Base-by-base conservation (phyloP, 2,329 filamentous ascomycete genomes). In the Eutypella sp. region DNA sequence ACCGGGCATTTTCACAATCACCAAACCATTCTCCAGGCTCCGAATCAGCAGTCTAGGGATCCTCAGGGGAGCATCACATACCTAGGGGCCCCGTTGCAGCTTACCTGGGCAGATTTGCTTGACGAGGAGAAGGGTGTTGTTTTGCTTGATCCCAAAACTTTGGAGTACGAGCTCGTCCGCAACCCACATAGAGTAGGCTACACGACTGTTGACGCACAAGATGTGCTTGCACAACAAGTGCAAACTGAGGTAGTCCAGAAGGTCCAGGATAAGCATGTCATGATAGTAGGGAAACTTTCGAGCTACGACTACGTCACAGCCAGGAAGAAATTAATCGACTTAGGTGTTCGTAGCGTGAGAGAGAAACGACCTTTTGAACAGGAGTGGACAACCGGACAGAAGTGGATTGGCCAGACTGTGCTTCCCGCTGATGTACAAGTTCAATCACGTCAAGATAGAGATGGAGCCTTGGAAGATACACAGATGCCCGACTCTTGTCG, bases 1-100 rank as follows among this genome's bases (percentile, higher is more conserved):
- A 65, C 61, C 2, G 62, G 62, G 1, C 62, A 65, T 40, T 65
- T 65, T 34, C 61, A 65, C 48, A 59, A 54, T 29, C 59, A 61
- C 39, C 62, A 65, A 45, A 58, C 55, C 11, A 63, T 65, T 16
- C 16, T 57, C 24, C 62, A 59, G 36, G 44, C 29, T 19, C n/a
- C 47, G 16, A 34, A 47, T 5, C 15, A 41, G 31, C 19, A 49
- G n/a, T 19, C 31, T 15, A 13, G 27, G 16, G 18, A 39, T 27
- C 48, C 56, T 6, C 48, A 45, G 18, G 62, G 62, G 18, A 62
- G 59, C 31, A 37, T 65, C 25, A 60, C 57, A 1, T 65, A 65
- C 36, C 46, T 65, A 13, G 62, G 62, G 18, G 51, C 61, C 8
- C 62, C 62, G 13, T 46, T 63, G 39, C 61, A 64, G 49, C 47